Conservation (phyloP, 2,329 filamentous ascomycete species). For the Claviceps sp. region DNA sequence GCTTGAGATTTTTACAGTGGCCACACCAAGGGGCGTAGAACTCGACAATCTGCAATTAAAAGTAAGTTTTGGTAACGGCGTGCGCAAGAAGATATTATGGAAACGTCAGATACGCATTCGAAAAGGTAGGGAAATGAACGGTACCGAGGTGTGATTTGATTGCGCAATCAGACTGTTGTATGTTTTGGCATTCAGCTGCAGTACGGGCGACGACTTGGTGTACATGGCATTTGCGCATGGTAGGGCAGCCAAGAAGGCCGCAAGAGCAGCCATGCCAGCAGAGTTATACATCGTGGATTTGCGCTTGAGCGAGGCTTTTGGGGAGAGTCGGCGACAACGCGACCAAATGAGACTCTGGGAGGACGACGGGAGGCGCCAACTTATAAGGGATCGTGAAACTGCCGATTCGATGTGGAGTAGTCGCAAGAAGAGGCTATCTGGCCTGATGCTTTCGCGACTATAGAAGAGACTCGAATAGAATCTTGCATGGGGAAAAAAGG, state of each 20-base stretch:
- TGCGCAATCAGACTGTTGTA: slow-evolving; percentile 75
- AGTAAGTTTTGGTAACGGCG: not conserved
- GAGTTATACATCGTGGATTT: slow-evolving; percentile 35
- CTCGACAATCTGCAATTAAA: slow-evolving; percentile 43
- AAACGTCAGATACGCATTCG: not conserved
- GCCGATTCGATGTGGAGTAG: not conserved
- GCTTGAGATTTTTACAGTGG: slow-evolving; percentile 92
- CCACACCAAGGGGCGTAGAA: slow-evolving; percentile 98
- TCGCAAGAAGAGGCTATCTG: not conserved
- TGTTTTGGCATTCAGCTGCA: slow-evolving; percentile 66
- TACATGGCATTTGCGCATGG: slow-evolving; percentile 64
- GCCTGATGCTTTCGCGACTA: not conserved
- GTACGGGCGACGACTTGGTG: slow-evolving; percentile 70
- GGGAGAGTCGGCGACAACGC: not conserved
- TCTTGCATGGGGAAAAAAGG: slow-evolving; percentile 13
- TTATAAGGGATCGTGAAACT: not conserved
- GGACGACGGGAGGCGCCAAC: not conserved
- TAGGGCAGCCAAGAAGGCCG: slow-evolving; percentile 50
- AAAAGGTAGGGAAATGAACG: not conserved
- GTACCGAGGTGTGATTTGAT: slow-evolving; percentile 84
- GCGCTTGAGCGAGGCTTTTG: not conserved
- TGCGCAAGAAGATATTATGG: not conserved
- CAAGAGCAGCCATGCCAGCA: slow-evolving; percentile 29
- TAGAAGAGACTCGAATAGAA: not conserved
- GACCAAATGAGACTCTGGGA: not conserved